A percentile compares a stretch with the other conserved stretches of the same genome.
These are phyloP conservation scores for Lignosus rhinocerotis DNA, from an alignment of 1,284 basidiomycete species.

Conservation along the genomic window DNA sequence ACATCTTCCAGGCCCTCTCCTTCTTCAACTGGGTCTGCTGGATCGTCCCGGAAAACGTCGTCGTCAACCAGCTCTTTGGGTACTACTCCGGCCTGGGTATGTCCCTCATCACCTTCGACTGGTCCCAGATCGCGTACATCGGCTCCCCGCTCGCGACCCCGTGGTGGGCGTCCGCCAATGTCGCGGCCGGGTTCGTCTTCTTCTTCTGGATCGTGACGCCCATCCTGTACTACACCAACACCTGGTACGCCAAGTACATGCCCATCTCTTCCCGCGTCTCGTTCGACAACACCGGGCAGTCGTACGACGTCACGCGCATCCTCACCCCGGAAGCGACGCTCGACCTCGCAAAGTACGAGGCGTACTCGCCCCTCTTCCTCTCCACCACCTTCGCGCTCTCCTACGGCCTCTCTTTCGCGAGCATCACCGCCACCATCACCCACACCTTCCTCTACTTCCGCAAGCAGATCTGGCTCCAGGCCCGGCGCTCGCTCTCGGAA, in stretches of 20 bases:
- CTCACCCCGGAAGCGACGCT: slow-evolving; percentile 45
- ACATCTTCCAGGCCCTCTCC: slow-evolving; percentile 42
- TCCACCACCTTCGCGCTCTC: slow-evolving; percentile 55
- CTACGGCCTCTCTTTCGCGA: slow-evolving; percentile 61
- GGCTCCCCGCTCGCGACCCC: slow-evolving; percentile 34
- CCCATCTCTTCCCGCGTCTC: slow-evolving; percentile 35
- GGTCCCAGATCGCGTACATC: slow-evolving; percentile 37
- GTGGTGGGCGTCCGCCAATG: slow-evolving; percentile 36
- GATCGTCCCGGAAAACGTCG: slow-evolving; percentile 58
- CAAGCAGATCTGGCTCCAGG: slow-evolving; percentile 51
- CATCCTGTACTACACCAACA: slow-evolving; percentile 43
- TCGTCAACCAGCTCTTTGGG: slow-evolving; percentile 85
- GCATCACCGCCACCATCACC: slow-evolving; percentile 54
- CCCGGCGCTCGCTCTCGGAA: slow-evolving; percentile 48
- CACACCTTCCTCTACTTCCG: slow-evolving; percentile 64
- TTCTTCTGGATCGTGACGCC: slow-evolving; percentile 68
- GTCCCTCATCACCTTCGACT: slow-evolving; percentile 48
- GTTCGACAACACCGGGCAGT: slow-evolving; percentile 43
- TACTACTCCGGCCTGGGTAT: slow-evolving; percentile 77
- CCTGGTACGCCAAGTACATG: slow-evolving; percentile 42
- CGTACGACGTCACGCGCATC: slow-evolving; percentile 55
- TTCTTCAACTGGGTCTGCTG: slow-evolving; percentile 63
- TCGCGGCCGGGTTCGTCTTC: slow-evolving; percentile 33
- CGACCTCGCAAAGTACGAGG: slow-evolving; percentile 50
- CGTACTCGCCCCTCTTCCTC: slow-evolving; percentile 62